These are phyloP conservation scores for Amylocarpus encephaloides DNA, from an alignment of 2,329 filamentous ascomycete genomes.

Conservation along the genomic window DNA sequence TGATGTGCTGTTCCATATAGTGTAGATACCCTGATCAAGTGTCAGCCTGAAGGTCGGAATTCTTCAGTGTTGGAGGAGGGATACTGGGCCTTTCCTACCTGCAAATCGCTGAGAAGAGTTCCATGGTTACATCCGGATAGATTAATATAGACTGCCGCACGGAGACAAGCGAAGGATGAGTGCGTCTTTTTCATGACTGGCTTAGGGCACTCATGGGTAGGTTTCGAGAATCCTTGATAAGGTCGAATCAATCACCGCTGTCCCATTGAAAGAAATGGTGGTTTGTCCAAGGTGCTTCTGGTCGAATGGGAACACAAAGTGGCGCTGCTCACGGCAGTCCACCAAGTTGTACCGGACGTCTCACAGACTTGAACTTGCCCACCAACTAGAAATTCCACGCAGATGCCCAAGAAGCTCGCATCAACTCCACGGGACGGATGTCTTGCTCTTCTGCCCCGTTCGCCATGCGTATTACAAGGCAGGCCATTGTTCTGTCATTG, in stretches of 20 bases:
- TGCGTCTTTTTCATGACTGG: background rate
- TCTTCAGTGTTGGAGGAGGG: background rate
- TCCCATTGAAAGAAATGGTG: no score
- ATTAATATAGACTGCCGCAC: background rate
- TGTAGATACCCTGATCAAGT: background rate
- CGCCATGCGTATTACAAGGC: background rate
- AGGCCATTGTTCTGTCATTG: no score
- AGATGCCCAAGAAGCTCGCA: background rate
- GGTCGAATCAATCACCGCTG: no score
- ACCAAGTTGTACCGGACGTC: background rate
- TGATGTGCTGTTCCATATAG: background rate
- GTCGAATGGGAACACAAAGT: background rate
- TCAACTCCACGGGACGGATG: background rate
- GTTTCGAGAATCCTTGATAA: background rate
- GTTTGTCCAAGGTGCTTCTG: no score
- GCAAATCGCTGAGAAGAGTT: background rate
- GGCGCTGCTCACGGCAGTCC: no score
- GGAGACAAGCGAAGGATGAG: background rate
- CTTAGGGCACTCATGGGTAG: background rate
- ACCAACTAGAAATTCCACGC: constrained; percentile 7
- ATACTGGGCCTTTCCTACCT: background rate
- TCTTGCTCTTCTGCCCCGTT: background rate
- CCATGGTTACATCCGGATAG: background rate
- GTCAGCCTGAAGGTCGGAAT: background rate
- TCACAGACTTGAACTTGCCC: background rate